phyloP scores from a whole-genome alignment of 352 stramenopile species.

The Pythium chondricola region DNA sequence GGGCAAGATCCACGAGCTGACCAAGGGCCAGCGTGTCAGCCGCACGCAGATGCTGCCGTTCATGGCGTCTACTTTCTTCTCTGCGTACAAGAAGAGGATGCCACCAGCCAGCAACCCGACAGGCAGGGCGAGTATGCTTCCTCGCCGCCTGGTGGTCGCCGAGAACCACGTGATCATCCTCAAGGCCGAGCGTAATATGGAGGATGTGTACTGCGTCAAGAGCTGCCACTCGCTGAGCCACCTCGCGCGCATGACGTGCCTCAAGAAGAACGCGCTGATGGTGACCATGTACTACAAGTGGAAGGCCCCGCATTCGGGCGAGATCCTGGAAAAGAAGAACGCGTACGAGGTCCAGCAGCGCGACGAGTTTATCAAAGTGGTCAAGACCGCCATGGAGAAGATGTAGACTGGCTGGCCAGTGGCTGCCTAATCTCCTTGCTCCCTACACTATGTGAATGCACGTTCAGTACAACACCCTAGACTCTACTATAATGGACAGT shows the following conservation, averaged over 20 bases:
- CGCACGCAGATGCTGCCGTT: constrained; percentile 64
- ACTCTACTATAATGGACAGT: too few species aligned
- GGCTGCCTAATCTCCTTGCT: too few species aligned
- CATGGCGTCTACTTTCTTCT: constrained; percentile 73
- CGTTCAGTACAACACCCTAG: too few species aligned
- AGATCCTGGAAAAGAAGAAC: constrained; percentile 59
- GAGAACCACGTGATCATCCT: constrained; percentile 78
- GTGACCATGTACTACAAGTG: constrained; percentile 86
- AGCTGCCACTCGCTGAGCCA: constrained; percentile 68
- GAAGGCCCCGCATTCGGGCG: constrained; percentile 27
- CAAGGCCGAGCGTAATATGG: constrained; percentile 59
- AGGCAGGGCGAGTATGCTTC: constrained; percentile 36
- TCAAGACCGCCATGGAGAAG: constrained; percentile 79
- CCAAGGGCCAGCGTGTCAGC: constrained; percentile 65
- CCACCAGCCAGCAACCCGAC: constrained; percentile 1
- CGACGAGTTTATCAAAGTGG: constrained; percentile 81
- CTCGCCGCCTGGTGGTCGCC: constrained; percentile 52
- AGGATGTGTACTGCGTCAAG: constrained; percentile 74
- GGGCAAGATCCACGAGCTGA: constrained; percentile 35
- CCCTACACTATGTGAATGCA: too few species aligned
- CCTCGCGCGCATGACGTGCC: constrained; percentile 77
- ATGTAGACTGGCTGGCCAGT: too few species aligned
- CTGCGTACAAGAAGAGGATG: constrained; percentile 82
- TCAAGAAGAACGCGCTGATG: constrained; percentile 87
- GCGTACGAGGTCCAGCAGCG: constrained; percentile 83